Evolutionary conservation across 2,329 filamentous ascomycete genomes (phyloP).

Genomic region (Fusarium siculi): DNA sequence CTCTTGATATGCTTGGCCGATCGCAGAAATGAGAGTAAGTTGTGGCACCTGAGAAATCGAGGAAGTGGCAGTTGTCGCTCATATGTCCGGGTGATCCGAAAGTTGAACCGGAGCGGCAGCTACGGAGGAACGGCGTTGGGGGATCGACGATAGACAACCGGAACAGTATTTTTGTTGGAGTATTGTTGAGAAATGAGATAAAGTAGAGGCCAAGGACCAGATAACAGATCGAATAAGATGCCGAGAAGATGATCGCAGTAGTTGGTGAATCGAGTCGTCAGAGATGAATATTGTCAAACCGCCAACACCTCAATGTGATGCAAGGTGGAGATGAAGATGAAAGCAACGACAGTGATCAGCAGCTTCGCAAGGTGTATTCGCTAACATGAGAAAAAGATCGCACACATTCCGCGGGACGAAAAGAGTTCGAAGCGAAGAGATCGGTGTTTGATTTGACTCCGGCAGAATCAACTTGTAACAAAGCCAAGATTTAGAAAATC

Average conservation of each 20-base stretch:
- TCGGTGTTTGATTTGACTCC: background rate
- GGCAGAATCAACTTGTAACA: background rate
- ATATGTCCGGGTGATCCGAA: conserved; percentile 35
- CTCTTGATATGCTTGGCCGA: background rate
- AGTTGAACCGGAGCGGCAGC: conserved; percentile 29
- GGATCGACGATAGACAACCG: conserved; percentile 30
- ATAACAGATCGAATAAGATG: background rate
- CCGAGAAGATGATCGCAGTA: conserved; percentile 1
- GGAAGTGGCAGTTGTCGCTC: conserved; percentile 12
- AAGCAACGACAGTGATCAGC: conserved; percentile 11
- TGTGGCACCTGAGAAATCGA: conserved; percentile 14
- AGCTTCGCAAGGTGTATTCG: conserved; percentile 9
- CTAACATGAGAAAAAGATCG: conserved; percentile 8
- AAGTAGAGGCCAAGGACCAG: background rate
- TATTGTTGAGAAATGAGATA: background rate
- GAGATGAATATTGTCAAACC: conserved; percentile 15
- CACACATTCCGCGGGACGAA: conserved; percentile 19
- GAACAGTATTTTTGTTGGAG: conserved; percentile 3
- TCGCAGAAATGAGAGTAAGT: conserved; percentile 2
- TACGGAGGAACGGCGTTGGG: conserved; percentile 21
- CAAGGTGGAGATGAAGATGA: background rate
- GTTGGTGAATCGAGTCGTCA: background rate
- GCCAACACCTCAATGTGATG: conserved; percentile 12
- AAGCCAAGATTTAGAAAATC: conserved; percentile 14
- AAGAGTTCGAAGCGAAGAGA: background rate